phyloP scores from a whole-genome alignment of 805 yeast species.

The Schwanniomyces pseudopolymorphus region DNA sequence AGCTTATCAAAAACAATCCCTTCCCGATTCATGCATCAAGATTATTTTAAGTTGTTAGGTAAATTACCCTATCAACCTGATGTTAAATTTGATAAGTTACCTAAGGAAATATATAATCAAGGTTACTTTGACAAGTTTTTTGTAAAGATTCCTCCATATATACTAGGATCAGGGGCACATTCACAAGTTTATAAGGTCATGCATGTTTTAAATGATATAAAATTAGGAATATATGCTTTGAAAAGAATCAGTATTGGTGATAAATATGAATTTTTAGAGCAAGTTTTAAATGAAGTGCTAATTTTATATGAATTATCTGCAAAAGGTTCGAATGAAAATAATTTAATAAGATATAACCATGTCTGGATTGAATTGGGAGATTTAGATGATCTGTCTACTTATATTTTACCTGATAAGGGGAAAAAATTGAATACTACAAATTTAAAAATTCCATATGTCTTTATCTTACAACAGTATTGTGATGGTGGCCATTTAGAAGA shows the following conservation, averaged over 20 bases:
- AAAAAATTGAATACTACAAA: constrained; percentile 8
- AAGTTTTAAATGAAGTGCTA: constrained; percentile 75
- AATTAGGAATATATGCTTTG: constrained; percentile 78
- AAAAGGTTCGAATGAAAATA: constrained; percentile 44
- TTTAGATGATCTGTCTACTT: constrained; percentile 48
- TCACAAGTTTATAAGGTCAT: constrained; percentile 84
- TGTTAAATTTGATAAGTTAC: constrained; percentile 26
- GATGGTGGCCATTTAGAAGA: constrained; percentile 86
- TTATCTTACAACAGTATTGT: constrained; percentile 82
- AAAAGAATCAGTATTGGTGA: constrained; percentile 85
- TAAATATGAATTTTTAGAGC: constrained; percentile 63
- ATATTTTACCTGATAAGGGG: constrained; percentile 14
- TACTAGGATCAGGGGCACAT: constrained; percentile 79
- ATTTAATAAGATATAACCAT: constrained; percentile 82
- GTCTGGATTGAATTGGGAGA: constrained; percentile 80
- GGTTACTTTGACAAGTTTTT: constrained; percentile 81
- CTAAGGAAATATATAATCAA: constrained; percentile 66
- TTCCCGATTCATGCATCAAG: constrained; percentile 30
- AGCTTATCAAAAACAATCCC: constrained; percentile 4
- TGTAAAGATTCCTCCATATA: constrained; percentile 47
- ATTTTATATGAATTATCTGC: constrained; percentile 57
- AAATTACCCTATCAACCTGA: constrained; percentile 18
- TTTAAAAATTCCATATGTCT: constrained; percentile 61
- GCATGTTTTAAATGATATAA: constrained; percentile 69
- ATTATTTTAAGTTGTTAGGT: constrained; percentile 36